Conservation (phyloP, 768 basidiomycete genomes). For the Exsudoporus frostii region DNA sequence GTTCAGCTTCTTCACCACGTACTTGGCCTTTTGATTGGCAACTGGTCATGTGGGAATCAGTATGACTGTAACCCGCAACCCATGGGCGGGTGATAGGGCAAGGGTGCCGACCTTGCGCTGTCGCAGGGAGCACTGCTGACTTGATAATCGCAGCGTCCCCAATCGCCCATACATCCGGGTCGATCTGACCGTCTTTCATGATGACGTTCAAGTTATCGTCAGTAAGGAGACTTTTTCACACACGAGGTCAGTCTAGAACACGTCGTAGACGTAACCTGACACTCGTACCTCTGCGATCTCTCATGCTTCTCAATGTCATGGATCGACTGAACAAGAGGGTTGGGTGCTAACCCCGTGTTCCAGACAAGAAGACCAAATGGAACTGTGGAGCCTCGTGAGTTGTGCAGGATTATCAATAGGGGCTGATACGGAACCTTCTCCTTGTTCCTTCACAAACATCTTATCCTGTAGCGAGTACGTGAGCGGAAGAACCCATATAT, state of each 20-base stretch:
- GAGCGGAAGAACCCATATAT: slow-evolving; percentile 9
- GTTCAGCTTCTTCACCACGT: slow-evolving; percentile 66
- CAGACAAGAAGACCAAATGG: slow-evolving; percentile 82
- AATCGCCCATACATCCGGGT: slow-evolving; percentile 75
- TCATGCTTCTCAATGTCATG: slow-evolving; percentile 57
- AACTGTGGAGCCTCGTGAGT: slow-evolving; percentile 40
- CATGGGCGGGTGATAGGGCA: slow-evolving; percentile 12
- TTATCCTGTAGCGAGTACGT: slow-evolving; percentile 43
- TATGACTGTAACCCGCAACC: slow-evolving; percentile 18
- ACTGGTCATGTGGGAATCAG: slow-evolving; percentile 40
- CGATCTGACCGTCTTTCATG: slow-evolving; percentile 46
- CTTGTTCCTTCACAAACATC: slow-evolving; percentile 68
- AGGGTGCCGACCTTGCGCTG: slow-evolving; percentile 64
- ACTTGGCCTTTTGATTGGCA: slow-evolving; percentile 73
- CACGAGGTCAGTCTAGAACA: slow-evolving; percentile 15
- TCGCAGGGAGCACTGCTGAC: slow-evolving; percentile 65
- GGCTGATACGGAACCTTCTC: slow-evolving; percentile 48
- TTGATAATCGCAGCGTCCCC: slow-evolving; percentile 72
- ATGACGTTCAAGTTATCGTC: slow-evolving; percentile 62
- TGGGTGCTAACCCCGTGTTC: slow-evolving; percentile 83
- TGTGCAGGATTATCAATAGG: slow-evolving; percentile 2
- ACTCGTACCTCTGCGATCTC: slow-evolving; percentile 48
- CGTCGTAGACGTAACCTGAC: slow-evolving; percentile 27
- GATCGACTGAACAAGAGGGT: slow-evolving; percentile 69
- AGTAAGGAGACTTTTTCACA: slow-evolving; percentile 39